A percentile compares a stretch with the other conserved stretches of the same genome.
These are phyloP conservation scores for Tubosaeta brunneosetosa DNA, from an alignment of 768 basidiomycete species.

Conservation along the genomic window DNA sequence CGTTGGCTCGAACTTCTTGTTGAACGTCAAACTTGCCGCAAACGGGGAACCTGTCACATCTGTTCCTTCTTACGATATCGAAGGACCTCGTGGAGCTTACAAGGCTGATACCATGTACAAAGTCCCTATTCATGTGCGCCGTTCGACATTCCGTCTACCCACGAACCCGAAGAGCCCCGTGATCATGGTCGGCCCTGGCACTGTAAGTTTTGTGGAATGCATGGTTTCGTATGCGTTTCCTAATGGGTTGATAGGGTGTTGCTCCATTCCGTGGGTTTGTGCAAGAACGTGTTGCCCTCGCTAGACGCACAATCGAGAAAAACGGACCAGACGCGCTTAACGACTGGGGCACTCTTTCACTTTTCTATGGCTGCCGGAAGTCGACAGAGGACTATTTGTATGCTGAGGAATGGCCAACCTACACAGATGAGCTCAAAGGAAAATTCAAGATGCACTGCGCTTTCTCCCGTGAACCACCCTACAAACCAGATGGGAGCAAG, in stretches of 20 bases:
- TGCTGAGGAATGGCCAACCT: conserved; percentile 91
- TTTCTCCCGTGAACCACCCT: conserved; percentile 85
- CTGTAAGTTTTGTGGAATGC: conserved; percentile 51
- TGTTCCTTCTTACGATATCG: conserved; percentile 75
- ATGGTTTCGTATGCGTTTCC: background rate
- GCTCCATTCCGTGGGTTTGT: conserved; percentile 99
- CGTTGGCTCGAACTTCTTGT: conserved; percentile 90
- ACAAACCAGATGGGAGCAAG: conserved; percentile 87
- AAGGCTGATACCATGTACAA: conserved; percentile 67
- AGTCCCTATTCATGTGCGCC: conserved; percentile 89
- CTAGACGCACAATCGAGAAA: conserved; percentile 91
- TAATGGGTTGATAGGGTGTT: conserved; percentile 64
- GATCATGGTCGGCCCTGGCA: conserved; percentile 99
- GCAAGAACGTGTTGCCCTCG: conserved; percentile 95
- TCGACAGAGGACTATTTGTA: conserved; percentile 91
- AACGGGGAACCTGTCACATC: conserved; percentile 52
- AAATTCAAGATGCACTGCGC: conserved; percentile 88
- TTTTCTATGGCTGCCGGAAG: conserved; percentile 95
- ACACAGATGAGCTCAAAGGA: conserved; percentile 79
- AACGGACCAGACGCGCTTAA: conserved; percentile 88
- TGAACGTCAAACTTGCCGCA: conserved; percentile 81
- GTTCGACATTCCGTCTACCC: conserved; percentile 94
- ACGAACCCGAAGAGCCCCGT: conserved; percentile 98
- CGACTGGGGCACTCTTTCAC: conserved; percentile 92
- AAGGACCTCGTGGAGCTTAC: conserved; percentile 87